phyloP scores from a whole-genome alignment of 2,329 filamentous ascomycete species.

The Nemania abortiva region DNA sequence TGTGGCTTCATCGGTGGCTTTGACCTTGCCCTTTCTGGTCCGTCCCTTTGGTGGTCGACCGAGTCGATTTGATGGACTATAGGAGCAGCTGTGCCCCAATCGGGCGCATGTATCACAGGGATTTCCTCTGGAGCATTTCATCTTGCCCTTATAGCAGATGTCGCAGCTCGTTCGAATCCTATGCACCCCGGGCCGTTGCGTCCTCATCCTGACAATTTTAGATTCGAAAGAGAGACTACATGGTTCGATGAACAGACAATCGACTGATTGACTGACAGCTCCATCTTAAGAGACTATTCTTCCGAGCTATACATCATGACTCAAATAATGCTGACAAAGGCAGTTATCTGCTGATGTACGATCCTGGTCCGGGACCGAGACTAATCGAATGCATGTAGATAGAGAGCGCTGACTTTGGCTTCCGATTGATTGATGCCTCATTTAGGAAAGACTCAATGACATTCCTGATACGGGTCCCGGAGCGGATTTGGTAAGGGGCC shows the following conservation, averaged over 20 bases:
- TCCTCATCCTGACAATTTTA: slow-evolving; percentile 11
- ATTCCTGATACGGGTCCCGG: slow-evolving; percentile 11
- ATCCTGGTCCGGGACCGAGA: slow-evolving; percentile 1
- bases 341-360: slow-evolving; percentile 8
- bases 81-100: slow-evolving; percentile 4
- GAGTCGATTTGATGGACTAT: slow-evolving; percentile 20
- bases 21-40: slow-evolving; percentile 12
- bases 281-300: slow-evolving; percentile 2
- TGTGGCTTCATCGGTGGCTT: background rate
- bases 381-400: background rate
- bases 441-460: slow-evolving; percentile 13
- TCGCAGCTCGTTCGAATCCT: slow-evolving; percentile 16
- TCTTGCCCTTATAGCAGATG: slow-evolving; percentile 11
- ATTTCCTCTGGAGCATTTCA: slow-evolving; percentile 17
- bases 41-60: slow-evolving; percentile 18
- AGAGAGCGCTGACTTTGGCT: slow-evolving; percentile 1
- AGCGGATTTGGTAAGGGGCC: slow-evolving; percentile 8
- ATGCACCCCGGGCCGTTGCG: slow-evolving; percentile 8
- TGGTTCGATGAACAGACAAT: slow-evolving; percentile 16
- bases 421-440: slow-evolving; percentile 18
- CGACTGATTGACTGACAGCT: slow-evolving; percentile 12
- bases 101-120: slow-evolving; percentile 19
- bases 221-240: background rate
- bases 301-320: background rate
- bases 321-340: slow-evolving; percentile 14